Evolutionary conservation across 495 filamentous ascomycete genomes (phyloP).

Genomic region (Hypoxylon lenormandii): DNA sequence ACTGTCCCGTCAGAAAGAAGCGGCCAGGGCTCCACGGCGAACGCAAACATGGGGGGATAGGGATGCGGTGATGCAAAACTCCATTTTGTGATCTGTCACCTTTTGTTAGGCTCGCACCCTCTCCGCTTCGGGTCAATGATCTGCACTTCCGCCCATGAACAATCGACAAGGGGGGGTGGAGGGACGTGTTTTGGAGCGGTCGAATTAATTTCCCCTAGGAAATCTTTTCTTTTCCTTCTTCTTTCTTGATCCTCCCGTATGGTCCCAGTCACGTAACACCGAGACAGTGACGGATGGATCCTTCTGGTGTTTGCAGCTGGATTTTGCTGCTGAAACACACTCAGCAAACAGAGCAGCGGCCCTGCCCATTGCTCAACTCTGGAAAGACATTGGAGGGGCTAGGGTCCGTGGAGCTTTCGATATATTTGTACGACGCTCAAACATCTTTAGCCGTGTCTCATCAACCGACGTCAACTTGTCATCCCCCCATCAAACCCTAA

Average conservation of each 20-base stretch:
- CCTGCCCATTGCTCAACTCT: constrained; percentile 22
- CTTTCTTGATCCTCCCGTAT: constrained; percentile 2
- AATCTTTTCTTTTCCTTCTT: constrained; percentile 2
- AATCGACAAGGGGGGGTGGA: constrained; percentile 32
- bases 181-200: constrained; percentile 3
- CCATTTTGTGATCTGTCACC: constrained; percentile 36
- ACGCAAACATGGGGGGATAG: constrained; percentile 35
- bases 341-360: constrained; percentile 37
- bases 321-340: constrained; percentile 34
- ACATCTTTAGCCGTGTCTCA: constrained; percentile 32
- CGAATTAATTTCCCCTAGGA: constrained; percentile 5
- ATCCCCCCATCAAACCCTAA: constrained; percentile 26
- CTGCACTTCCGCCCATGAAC: constrained; percentile 7
- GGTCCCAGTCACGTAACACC: constrained; percentile 30
- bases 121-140: constrained; percentile 33
- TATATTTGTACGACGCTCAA: constrained; percentile 42
- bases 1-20: constrained; percentile 15
- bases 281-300: constrained; percentile 34
- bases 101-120: constrained; percentile 43
- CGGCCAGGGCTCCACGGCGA: constrained; percentile 11
- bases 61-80: constrained; percentile 24
- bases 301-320: constrained; percentile 40
- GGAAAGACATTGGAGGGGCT: constrained; percentile 43
- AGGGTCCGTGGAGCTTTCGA: constrained; percentile 18
- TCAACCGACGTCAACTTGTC: constrained; percentile 32